Conservation (phyloP, 352 stramenopile species). For the Plasmopara viticola region DNA sequence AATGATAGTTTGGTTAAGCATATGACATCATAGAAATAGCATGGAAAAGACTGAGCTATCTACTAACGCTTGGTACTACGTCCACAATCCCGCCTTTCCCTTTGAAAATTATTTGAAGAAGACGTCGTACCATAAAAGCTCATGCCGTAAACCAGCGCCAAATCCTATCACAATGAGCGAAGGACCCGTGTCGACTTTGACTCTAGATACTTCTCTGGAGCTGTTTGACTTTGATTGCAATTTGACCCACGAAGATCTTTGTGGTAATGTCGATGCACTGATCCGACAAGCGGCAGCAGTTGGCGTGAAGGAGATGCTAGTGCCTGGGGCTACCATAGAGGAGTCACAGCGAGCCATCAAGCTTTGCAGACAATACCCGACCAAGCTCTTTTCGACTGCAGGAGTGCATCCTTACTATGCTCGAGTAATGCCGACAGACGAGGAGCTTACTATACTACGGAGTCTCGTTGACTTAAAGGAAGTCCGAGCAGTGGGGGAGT, state of each 20-base stretch:
- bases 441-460: conserved; percentile 31
- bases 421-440: conserved; percentile 23
- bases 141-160: not conserved
- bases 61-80: no score
- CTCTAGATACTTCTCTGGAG: conserved; percentile 6
- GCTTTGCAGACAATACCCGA: conserved; percentile 43
- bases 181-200: not conserved
- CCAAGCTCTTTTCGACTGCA: conserved; percentile 59
- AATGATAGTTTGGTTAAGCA: no score
- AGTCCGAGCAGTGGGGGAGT: conserved; percentile 64
- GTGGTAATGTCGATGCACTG: conserved; percentile 28
- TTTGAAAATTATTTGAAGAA: no score
- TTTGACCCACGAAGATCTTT: conserved; percentile 64
- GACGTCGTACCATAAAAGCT: no score
- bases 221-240: conserved; percentile 85
- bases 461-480: conserved; percentile 29
- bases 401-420: conserved; percentile 79
- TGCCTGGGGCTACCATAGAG: conserved; percentile 62
- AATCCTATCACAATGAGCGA: not conserved
- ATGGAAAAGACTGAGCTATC: no score
- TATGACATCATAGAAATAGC: no score
- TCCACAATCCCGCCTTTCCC: no score
- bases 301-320: conserved; percentile 65
- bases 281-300: conserved; percentile 31
- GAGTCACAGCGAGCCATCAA: conserved; percentile 53